These are phyloP conservation scores for Dalbergia oliveri DNA, from an alignment of 306 rosid genomes.

Conservation along the genomic window DNA sequence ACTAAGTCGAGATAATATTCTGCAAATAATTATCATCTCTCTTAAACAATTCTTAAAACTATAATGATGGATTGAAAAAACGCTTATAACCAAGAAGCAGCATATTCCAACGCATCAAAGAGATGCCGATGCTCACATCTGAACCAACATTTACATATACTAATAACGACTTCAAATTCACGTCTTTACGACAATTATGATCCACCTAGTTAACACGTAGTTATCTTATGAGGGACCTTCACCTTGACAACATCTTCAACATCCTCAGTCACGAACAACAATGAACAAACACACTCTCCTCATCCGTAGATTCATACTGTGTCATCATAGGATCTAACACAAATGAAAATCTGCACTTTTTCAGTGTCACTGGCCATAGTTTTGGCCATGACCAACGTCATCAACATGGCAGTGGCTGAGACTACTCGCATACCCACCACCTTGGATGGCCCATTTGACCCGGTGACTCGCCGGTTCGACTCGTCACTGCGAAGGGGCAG, in stretches of 20 bases:
- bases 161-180: conserved; percentile 15
- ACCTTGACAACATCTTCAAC: neutral
- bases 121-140: conserved; percentile 38
- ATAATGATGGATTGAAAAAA: neutral
- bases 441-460: conserved; percentile 85
- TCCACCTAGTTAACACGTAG: neutral
- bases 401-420: conserved; percentile 47
- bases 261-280: too few species aligned
- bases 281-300: neutral
- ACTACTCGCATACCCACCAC: conserved; percentile 69
- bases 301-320: neutral
- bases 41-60: neutral
- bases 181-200: neutral
- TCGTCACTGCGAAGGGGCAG: conserved; percentile 75
- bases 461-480: conserved; percentile 73
- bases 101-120: conserved; percentile 43
- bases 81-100: neutral
- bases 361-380: conserved; percentile 47
- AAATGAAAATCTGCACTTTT: conserved; percentile 50
- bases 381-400: conserved; percentile 37
- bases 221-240: neutral
- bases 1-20: too few species aligned
- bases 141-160: neutral
- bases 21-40: too few species aligned
- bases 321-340: conserved; percentile 5